phyloP scores from a whole-genome alignment of 768 basidiomycete genomes.

The Punctularia strigosozonata region DNA sequence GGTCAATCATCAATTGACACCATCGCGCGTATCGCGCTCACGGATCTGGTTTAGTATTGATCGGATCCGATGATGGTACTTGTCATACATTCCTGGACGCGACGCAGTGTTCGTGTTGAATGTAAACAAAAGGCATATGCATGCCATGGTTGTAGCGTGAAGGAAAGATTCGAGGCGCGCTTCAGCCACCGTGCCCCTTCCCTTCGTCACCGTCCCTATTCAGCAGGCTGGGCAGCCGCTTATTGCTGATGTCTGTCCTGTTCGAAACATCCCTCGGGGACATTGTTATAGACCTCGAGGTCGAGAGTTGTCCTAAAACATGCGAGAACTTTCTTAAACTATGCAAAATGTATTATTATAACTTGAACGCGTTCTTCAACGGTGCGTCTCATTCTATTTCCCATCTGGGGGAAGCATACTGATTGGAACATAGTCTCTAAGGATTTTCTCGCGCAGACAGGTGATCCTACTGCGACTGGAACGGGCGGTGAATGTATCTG shows the following conservation, averaged over 20 bases:
- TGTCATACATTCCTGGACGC: too few species aligned
- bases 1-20: too few species aligned
- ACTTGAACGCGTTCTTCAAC: slow-evolving; percentile 96
- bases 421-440: slow-evolving; percentile 62
- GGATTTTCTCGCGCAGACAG: slow-evolving; percentile 91
- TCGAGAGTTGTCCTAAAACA: slow-evolving; percentile 79
- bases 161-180: too few species aligned
- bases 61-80: too few species aligned
- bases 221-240: neutral
- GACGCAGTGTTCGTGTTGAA: too few species aligned
- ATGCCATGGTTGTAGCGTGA: too few species aligned
- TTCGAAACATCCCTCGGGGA: slow-evolving; percentile 97
- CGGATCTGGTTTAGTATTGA: too few species aligned
- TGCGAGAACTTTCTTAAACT: slow-evolving; percentile 97
- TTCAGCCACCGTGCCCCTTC: too few species aligned
- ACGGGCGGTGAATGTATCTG: slow-evolving; percentile 87
- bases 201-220: too few species aligned
- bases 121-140: too few species aligned
- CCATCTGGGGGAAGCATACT: neutral
- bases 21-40: too few species aligned
- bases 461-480: slow-evolving; percentile 94
- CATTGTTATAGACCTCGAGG: slow-evolving; percentile 91
- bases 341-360: slow-evolving; percentile 96
- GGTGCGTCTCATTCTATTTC: slow-evolving; percentile 35
- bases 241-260: slow-evolving; percentile 81